Conservation (phyloP, 257 asterid genomes). For the Ligustrum vulgare region DNA sequence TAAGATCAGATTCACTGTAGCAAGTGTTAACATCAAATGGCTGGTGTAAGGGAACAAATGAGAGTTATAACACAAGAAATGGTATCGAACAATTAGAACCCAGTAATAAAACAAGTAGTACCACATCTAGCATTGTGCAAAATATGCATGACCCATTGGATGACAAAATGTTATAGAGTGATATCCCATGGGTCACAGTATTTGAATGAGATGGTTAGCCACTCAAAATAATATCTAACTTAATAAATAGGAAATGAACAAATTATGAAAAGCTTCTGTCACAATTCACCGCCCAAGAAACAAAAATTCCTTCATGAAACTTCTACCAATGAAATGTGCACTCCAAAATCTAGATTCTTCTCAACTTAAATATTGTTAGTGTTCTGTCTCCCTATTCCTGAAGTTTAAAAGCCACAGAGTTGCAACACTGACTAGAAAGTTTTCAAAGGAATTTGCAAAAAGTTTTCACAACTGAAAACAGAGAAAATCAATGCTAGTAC, state of each 20-base stretch:
- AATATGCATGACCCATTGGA: not conserved
- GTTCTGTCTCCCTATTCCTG: not conserved
- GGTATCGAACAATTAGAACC: slow-evolving; percentile 13
- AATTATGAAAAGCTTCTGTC: not conserved
- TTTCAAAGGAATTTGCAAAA: slow-evolving; percentile 2
- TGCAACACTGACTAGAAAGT: slow-evolving; percentile 8
- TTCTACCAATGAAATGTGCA: not conserved
- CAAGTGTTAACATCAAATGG: slow-evolving; percentile 33
- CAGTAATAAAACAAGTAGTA: slow-evolving; percentile 2
- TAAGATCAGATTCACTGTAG: slow-evolving; percentile 49
- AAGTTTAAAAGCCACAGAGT: not conserved
- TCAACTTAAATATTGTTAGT: not conserved
- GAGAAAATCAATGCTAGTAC: not conserved
- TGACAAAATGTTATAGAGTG: not conserved
- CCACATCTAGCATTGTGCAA: not conserved
- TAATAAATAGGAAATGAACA: not conserved
- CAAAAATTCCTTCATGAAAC: not conserved
- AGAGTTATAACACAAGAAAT: slow-evolving; percentile 6
- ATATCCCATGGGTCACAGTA: not conserved
- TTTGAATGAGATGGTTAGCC: not conserved
- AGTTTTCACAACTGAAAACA: not conserved
- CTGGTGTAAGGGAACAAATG: slow-evolving; percentile 3
- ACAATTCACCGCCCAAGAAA: not conserved
- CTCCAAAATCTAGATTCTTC: not conserved
- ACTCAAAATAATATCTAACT: not conserved